phyloP scores from a whole-genome alignment of 257 asterid species.

The Verbena officinalis region DNA sequence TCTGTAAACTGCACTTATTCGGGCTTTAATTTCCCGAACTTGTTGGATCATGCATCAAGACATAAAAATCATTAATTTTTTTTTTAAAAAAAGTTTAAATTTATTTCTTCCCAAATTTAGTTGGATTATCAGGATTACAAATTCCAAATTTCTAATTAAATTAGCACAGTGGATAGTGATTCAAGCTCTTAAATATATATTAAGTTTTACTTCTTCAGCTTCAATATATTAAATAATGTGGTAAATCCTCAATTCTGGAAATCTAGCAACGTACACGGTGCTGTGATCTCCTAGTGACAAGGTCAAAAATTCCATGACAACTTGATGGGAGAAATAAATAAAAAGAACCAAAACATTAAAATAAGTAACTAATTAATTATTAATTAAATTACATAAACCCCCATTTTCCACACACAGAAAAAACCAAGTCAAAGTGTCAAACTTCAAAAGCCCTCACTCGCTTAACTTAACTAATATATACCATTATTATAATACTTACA shows the following conservation, averaged over 20 bases:
- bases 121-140: no score
- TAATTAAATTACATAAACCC: not conserved
- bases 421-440: slow-evolving; percentile 67
- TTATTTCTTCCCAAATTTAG: no score
- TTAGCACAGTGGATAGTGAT: no score
- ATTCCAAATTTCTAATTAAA: slow-evolving; percentile 20
- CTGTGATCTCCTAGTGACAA: slow-evolving; percentile 24
- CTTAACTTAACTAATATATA: slow-evolving; percentile 2
- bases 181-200: no score
- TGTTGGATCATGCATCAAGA: no score
- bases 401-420: slow-evolving; percentile 36
- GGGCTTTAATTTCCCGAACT: no score
- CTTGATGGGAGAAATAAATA: slow-evolving; percentile 21
- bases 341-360: not conserved
- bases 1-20: no score
- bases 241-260: slow-evolving; percentile 36
- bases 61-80: no score
- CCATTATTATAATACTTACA: slow-evolving; percentile 23
- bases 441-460: slow-evolving; percentile 44
- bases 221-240: slow-evolving; percentile 4
- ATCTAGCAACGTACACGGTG: slow-evolving; percentile 22
- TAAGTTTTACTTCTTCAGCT: no score
- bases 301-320: slow-evolving; percentile 52
- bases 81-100: no score
- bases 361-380: not conserved